A percentile compares a stretch with the other conserved stretches of the same genome.
These are phyloP conservation scores for Cunninghamia lanceolata DNA, from an alignment of 75 land plant species.

Conservation along the genomic window DNA sequence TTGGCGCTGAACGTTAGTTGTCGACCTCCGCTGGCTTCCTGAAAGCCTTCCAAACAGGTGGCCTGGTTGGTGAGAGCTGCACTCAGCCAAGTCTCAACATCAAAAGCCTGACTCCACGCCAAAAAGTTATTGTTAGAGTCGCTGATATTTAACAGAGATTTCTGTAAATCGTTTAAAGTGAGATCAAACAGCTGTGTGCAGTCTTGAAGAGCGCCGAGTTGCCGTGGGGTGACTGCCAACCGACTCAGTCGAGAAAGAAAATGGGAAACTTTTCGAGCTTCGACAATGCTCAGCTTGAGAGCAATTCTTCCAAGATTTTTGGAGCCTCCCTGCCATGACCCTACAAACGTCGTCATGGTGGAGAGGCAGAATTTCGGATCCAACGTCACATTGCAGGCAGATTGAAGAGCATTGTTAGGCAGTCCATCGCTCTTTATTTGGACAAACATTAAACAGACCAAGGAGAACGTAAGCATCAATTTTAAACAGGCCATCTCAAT, in stretches of 20 bases:
- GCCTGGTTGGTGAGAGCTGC: constrained; percentile 58
- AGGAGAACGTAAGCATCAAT: background rate
- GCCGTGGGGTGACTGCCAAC: background rate
- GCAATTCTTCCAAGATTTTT: background rate
- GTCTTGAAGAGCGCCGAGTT: constrained; percentile 37
- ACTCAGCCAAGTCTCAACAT: constrained; percentile 21
- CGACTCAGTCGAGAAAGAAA: background rate
- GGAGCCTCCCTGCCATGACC: background rate
- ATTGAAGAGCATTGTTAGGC: background rate
- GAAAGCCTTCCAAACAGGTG: constrained; percentile 66
- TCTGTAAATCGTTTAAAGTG: constrained; percentile 28
- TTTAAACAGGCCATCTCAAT: background rate
- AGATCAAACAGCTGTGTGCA: constrained; percentile 46
- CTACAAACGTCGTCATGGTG: background rate
- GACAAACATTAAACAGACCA: background rate
- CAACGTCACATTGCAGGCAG: background rate
- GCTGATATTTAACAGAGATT: constrained; percentile 21
- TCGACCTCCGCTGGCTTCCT: constrained; percentile 7
- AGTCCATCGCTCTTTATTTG: background rate
- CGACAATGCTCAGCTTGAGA: background rate
- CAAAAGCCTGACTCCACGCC: background rate
- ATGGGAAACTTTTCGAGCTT: background rate
- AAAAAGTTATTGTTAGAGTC: background rate
- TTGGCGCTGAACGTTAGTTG: constrained; percentile 6
- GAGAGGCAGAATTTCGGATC: background rate